Percentiles rank a stretch among this genome's conserved stretches.
Evolutionary conservation across 2,329 filamentous ascomycete species (phyloP).

Genomic region (Ceratocystis albifundus): DNA sequence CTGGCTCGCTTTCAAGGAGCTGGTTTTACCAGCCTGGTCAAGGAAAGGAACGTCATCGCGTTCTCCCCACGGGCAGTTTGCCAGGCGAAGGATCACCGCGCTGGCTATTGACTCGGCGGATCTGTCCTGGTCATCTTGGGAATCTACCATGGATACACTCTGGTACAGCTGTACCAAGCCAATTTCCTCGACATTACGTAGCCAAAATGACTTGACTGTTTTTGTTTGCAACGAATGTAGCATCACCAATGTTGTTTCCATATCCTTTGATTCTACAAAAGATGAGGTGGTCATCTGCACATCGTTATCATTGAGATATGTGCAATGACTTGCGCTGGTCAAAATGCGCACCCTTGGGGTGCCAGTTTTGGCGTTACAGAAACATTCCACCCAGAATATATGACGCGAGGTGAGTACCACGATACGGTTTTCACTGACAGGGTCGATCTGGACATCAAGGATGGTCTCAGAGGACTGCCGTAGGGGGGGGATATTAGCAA

Average conservation of each 20-base stretch:
- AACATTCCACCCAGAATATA: conserved; percentile 20
- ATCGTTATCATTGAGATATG: conserved; percentile 7
- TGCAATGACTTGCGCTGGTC: neutral
- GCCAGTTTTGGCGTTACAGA: conserved; percentile 5
- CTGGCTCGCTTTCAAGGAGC: neutral
- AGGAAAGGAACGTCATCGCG: conserved; percentile 16
- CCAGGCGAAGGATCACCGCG: neutral
- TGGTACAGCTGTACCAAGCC: conserved; percentile 11
- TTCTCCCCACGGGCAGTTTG: conserved; percentile 16
- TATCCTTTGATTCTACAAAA: neutral
- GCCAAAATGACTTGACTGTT: conserved; percentile 16
- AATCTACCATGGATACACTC: neutral
- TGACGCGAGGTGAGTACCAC: conserved; percentile 23
- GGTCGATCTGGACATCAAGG: conserved; percentile 19
- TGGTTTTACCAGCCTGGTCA: neutral
- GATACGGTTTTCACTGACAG: conserved; percentile 8
- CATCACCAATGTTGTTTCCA: conserved; percentile 7
- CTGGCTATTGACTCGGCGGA: neutral
- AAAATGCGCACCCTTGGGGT: neutral
- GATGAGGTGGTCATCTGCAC: conserved; percentile 13
- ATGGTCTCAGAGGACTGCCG: conserved; percentile 20
- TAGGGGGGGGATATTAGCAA: conserved; percentile 16
- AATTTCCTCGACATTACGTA: conserved; percentile 3
- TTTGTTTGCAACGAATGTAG: conserved; percentile 8
- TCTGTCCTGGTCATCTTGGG: conserved; percentile 1